A percentile compares a stretch with the other conserved stretches of the same genome.
Evolutionary conservation across 306 rosid genomes (phyloP).

Genomic region (Mimosa pudica): DNA sequence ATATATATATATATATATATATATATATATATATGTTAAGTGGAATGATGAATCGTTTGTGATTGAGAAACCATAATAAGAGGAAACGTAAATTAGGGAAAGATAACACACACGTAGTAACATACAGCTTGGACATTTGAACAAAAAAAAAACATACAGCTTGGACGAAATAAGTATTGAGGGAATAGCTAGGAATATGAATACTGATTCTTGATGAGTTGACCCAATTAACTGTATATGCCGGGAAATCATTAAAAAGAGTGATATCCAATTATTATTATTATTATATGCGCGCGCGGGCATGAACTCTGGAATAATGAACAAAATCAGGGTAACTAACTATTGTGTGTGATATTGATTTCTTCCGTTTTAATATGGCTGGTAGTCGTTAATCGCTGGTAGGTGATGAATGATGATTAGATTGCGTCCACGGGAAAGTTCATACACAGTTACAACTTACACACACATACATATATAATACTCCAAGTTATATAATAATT

Average conservation of each 20-base stretch:
- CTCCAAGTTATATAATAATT: neutral
- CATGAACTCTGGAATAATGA: neutral
- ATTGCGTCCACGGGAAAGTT: neutral
- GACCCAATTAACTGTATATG: neutral
- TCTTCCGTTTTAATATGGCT: neutral
- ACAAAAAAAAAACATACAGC: too few relatives aligned
- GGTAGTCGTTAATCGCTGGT: neutral
- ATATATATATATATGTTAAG: too few relatives aligned
- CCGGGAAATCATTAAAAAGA: neutral
- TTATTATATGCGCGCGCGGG: neutral
- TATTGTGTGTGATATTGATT: neutral
- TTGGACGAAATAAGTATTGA: neutral
- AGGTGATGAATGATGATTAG: neutral
- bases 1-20: too few relatives aligned
- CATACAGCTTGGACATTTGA: too few relatives aligned
- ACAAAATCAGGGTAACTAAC: neutral
- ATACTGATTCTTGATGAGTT: neutral
- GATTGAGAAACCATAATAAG: too few relatives aligned
- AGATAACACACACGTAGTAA: too few relatives aligned
- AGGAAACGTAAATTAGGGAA: too few relatives aligned
- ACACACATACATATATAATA: too few relatives aligned
- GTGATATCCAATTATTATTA: neutral
- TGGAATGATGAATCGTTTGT: too few relatives aligned
- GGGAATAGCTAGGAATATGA: neutral
- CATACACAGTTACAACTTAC: too few relatives aligned